These are phyloP conservation scores for Mimosa pudica DNA, from an alignment of 306 rosid species.

Conservation along the genomic window DNA sequence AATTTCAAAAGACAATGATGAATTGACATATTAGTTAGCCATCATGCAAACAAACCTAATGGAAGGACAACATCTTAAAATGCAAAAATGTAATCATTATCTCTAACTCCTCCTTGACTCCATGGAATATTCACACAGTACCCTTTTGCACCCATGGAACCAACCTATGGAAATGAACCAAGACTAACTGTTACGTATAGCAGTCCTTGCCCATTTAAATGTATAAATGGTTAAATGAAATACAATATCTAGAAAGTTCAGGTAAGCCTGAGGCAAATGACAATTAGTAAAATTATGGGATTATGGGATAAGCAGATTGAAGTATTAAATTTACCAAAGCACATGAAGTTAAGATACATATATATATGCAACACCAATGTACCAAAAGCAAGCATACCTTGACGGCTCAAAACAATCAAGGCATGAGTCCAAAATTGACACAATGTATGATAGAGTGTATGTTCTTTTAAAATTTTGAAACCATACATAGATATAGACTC, in stretches of 20 bases:
- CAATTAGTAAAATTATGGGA: background rate
- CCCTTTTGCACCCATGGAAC: constrained; percentile 95
- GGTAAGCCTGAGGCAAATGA: constrained; percentile 12
- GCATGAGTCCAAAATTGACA: constrained; percentile 17
- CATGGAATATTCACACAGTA: constrained; percentile 95
- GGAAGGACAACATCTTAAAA: constrained; percentile 91
- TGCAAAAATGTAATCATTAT: constrained; percentile 87
- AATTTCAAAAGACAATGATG: background rate
- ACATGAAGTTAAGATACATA: background rate
- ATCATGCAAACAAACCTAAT: constrained; percentile 62
- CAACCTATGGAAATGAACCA: constrained; percentile 63
- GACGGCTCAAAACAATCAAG: background rate
- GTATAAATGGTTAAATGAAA: constrained; percentile 29
- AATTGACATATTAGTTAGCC: background rate
- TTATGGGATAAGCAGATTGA: background rate
- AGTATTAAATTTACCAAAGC: background rate
- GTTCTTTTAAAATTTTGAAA: background rate
- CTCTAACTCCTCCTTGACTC: constrained; percentile 89
- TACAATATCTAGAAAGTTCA: constrained; percentile 13
- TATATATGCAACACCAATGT: background rate
- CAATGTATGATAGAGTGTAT: background rate
- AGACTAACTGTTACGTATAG: constrained; percentile 29
- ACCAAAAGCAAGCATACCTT: constrained; percentile 17
- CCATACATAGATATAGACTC: background rate
- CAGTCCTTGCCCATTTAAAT: constrained; percentile 21